phyloP scores from a whole-genome alignment of 331 rosid genomes.

The Quercus lobata region DNA sequence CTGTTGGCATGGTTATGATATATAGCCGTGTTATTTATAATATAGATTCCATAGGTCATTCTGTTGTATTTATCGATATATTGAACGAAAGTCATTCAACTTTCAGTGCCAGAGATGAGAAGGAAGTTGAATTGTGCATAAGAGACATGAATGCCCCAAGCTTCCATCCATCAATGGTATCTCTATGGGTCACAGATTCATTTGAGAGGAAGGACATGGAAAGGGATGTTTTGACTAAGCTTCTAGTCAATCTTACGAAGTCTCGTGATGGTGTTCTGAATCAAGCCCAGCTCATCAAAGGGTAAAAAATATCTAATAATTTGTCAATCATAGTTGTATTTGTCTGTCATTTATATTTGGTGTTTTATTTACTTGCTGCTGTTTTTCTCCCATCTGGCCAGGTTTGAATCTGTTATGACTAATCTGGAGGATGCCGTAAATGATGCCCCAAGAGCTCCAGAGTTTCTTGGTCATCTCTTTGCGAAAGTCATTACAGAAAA shows the following conservation, averaged over 20 bases:
- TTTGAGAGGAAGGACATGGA: conserved; percentile 77
- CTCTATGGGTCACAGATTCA: conserved; percentile 73
- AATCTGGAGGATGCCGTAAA: conserved; percentile 71
- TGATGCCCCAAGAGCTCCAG: conserved; percentile 87
- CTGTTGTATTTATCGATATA: neutral
- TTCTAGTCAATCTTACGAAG: conserved; percentile 62
- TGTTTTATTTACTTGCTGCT: neutral
- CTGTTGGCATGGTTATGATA: neutral
- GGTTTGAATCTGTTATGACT: conserved; percentile 73
- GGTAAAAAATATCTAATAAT: conserved; percentile 37
- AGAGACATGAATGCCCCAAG: conserved; percentile 72
- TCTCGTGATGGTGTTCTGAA: conserved; percentile 48
- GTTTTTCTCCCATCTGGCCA: conserved; percentile 18
- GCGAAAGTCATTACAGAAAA: conserved; percentile 47
- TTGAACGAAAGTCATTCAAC: conserved; percentile 11
- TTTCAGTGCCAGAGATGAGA: conserved; percentile 81
- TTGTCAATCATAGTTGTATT: neutral
- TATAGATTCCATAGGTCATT: neutral
- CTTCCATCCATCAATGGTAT: conserved; percentile 83
- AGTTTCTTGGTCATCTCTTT: conserved; percentile 65
- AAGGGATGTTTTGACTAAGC: conserved; percentile 65
- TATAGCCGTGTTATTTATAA: neutral
- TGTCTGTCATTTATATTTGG: neutral
- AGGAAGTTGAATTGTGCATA: conserved; percentile 68
- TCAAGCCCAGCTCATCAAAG: conserved; percentile 56